Percentiles rank a stretch among this genome's conserved stretches.
Evolutionary conservation across 2,329 filamentous ascomycete species (phyloP).

Genomic region (Thelonectria rubi): DNA sequence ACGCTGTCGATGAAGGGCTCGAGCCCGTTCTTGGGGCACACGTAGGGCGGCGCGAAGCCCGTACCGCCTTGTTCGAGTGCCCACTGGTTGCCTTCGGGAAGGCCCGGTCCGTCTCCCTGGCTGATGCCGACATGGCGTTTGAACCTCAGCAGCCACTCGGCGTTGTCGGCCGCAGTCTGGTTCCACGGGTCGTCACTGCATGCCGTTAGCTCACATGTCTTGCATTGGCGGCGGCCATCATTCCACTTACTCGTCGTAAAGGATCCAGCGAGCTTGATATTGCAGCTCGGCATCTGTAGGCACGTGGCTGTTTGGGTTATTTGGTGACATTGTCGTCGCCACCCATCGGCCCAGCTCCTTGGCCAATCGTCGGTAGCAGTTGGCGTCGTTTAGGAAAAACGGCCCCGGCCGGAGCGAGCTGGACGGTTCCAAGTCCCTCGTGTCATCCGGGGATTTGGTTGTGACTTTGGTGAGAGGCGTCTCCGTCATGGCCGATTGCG

Average conservation of each 20-base stretch:
- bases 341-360: slow-evolving; percentile 64
- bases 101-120: slow-evolving; percentile 59
- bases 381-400: slow-evolving; percentile 66
- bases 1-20: slow-evolving; percentile 47
- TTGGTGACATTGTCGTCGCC: slow-evolving; percentile 62
- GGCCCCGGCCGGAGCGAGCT: slow-evolving; percentile 36
- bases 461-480: slow-evolving; percentile 32
- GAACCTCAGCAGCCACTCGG: slow-evolving; percentile 70
- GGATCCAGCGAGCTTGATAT: slow-evolving; percentile 69
- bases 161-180: slow-evolving; percentile 70
- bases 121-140: slow-evolving; percentile 66
- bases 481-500: slow-evolving; percentile 26
- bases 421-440: slow-evolving; percentile 17
- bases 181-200: slow-evolving; percentile 70
- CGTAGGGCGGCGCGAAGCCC: slow-evolving; percentile 65
- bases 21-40: slow-evolving; percentile 53
- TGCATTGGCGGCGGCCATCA: background rate
- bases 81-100: slow-evolving; percentile 56
- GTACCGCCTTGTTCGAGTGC: slow-evolving; percentile 59
- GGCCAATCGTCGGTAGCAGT: slow-evolving; percentile 66
- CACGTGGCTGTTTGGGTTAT: slow-evolving; percentile 68
- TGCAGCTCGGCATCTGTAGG: slow-evolving; percentile 70
- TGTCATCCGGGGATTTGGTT: slow-evolving; percentile 26
- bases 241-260: slow-evolving; percentile 66
- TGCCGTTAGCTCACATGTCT: slow-evolving; percentile 30